Conservation (phyloP, 2,329 filamentous ascomycete genomes). For the Exophiala phaeomuriformis region DNA sequence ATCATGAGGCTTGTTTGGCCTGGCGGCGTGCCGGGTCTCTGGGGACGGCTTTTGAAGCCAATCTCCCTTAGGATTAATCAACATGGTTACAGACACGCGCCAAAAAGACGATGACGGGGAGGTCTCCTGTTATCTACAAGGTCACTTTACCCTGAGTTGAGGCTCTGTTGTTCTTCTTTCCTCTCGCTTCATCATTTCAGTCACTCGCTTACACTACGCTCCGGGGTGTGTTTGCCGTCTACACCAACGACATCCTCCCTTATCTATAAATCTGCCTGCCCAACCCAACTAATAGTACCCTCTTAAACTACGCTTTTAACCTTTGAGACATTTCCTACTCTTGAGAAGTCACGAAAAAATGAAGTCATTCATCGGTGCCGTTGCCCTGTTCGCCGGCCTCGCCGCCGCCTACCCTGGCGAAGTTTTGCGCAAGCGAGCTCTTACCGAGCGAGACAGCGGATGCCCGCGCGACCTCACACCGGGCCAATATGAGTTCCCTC, state of each 20-base stretch:
- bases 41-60: not conserved
- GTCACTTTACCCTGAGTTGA: not conserved
- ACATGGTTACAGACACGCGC: not conserved
- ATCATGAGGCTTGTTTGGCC: not conserved
- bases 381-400: constrained; percentile 36
- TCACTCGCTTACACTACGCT: constrained; percentile 13
- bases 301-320: not conserved
- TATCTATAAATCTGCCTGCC: not conserved
- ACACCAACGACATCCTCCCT: not conserved
- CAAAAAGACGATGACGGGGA: not conserved
- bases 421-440: constrained; percentile 38
- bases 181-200: not conserved
- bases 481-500: constrained; percentile 50
- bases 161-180: not conserved
- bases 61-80: not conserved
- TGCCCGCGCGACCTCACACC: constrained; percentile 42
- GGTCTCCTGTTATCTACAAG: not conserved
- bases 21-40: not conserved
- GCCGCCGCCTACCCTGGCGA: constrained; percentile 38
- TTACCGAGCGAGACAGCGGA: constrained; percentile 32
- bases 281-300: not conserved
- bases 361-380: constrained; percentile 33
- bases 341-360: constrained; percentile 29
- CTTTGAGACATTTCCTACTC: not conserved
- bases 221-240: not conserved